Conservation (phyloP, 441 rosid species). For the Adansonia madagascariensis region DNA sequence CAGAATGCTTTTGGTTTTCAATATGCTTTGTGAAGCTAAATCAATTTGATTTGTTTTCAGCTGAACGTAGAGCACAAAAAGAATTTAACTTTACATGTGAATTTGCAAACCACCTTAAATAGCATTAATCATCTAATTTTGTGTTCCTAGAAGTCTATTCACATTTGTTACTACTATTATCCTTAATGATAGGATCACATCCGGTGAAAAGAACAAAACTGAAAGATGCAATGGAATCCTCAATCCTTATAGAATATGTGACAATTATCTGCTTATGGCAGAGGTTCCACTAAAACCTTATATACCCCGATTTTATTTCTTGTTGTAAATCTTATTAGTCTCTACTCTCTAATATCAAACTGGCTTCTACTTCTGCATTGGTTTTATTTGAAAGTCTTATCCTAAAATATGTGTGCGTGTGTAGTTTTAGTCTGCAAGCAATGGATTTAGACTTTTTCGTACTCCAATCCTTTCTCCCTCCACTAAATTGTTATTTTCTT, state of each 20-base stretch:
- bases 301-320: not conserved
- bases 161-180: not conserved
- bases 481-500: slow-evolving; percentile 23
- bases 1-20: not conserved
- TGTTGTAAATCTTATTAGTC: not conserved
- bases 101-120: not conserved
- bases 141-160: not conserved
- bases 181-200: not conserved
- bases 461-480: not conserved
- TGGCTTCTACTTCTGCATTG: not conserved
- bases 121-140: not conserved
- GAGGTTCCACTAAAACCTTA: not conserved
- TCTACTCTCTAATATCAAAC: not conserved
- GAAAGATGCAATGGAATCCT: not conserved
- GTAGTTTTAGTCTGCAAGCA: not conserved
- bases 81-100: not conserved
- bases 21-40: not conserved
- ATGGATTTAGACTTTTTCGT: slow-evolving; percentile 1
- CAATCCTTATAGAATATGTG: not conserved
- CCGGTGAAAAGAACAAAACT: not conserved
- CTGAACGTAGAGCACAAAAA: not conserved
- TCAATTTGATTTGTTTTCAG: not conserved
- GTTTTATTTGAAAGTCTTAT: not conserved
- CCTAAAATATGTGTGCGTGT: too few relatives aligned
- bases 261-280: not conserved